These are phyloP conservation scores for Botryotinia globosa DNA, from an alignment of 2,329 filamentous ascomycete genomes.

Conservation along the genomic window DNA sequence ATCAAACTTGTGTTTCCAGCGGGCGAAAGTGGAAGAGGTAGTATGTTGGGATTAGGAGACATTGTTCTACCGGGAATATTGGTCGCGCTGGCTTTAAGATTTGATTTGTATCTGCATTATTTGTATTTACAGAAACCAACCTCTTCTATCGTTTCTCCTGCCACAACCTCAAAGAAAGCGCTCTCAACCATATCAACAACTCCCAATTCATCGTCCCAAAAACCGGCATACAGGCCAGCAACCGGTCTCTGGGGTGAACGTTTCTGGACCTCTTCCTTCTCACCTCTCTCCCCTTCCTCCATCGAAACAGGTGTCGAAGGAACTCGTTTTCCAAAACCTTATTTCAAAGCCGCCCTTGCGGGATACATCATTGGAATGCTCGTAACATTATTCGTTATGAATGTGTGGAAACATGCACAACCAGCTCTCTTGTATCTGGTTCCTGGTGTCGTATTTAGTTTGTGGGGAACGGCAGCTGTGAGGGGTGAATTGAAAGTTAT, in stretches of 20 bases:
- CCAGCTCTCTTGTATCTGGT: slow-evolving; percentile 91
- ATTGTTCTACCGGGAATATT: slow-evolving; percentile 91
- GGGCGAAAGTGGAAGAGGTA: slow-evolving; percentile 54
- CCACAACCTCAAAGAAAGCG: not conserved
- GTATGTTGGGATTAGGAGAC: slow-evolving; percentile 92
- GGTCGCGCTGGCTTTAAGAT: slow-evolving; percentile 83
- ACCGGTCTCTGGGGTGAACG: slow-evolving; percentile 78
- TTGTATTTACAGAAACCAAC: slow-evolving; percentile 56
- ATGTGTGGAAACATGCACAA: slow-evolving; percentile 77
- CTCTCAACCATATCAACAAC: slow-evolving; percentile 30
- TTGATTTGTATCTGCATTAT: slow-evolving; percentile 85
- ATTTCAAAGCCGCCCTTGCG: slow-evolving; percentile 73
- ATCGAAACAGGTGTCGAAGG: slow-evolving; percentile 22
- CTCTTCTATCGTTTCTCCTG: slow-evolving; percentile 2
- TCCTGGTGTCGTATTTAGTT: slow-evolving; percentile 70
- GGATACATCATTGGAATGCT: slow-evolving; percentile 81
- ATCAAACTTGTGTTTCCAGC: slow-evolving; percentile 80
- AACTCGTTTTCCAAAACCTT: slow-evolving; percentile 70
- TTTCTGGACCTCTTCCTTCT: slow-evolving; percentile 61
- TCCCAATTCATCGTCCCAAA: slow-evolving; percentile 41
- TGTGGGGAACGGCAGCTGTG: slow-evolving; percentile 71
- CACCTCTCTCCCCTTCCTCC: not conserved
- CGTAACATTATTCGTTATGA: slow-evolving; percentile 71
- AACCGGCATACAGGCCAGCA: slow-evolving; percentile 51
- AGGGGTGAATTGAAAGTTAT: slow-evolving; percentile 67